Evolutionary conservation across 164 flowering plant species (phyloP).

Genomic region (Protea cynaroides): DNA sequence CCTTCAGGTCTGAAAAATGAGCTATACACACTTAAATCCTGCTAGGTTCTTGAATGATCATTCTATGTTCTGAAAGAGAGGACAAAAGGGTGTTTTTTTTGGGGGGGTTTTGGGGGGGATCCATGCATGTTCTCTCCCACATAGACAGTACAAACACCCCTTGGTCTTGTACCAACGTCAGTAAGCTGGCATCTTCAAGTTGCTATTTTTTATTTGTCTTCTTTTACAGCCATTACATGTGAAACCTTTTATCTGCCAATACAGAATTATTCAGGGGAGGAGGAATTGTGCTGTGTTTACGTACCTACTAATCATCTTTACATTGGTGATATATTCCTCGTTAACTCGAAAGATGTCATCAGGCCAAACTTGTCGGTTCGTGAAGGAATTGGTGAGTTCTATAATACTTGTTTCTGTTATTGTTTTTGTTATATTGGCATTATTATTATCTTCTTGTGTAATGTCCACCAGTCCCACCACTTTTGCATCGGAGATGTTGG

Average conservation of each 20-base stretch:
- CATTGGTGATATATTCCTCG: slow-evolving; percentile 65
- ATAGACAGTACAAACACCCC: too few species aligned
- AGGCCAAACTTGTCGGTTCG: slow-evolving; percentile 73
- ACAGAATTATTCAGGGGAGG: slow-evolving; percentile 60
- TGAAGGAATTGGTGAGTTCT: slow-evolving; percentile 62
- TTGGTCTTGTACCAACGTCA: too few species aligned
- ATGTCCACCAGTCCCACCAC: not conserved
- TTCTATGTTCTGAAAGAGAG: not conserved
- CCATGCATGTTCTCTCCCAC: too few species aligned
- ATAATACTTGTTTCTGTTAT: not conserved
- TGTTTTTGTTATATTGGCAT: not conserved
- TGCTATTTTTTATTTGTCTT: not conserved
- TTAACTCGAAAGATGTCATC: slow-evolving; percentile 62
- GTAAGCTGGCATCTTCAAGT: not conserved
- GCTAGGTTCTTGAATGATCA: too few species aligned
- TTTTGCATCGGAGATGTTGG: not conserved
- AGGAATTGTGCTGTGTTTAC: slow-evolving; percentile 71
- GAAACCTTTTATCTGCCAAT: not conserved
- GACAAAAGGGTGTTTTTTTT: too few species aligned
- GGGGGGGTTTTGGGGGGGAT: too few species aligned
- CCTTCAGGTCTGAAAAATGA: slow-evolving; percentile 44
- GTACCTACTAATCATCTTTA: slow-evolving; percentile 83
- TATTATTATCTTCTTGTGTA: too few species aligned
- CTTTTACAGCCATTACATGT: not conserved
- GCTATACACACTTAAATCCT: not conserved